phyloP scores from a whole-genome alignment of 2,329 filamentous ascomycete genomes.

The Fragosphaeria purpurea region DNA sequence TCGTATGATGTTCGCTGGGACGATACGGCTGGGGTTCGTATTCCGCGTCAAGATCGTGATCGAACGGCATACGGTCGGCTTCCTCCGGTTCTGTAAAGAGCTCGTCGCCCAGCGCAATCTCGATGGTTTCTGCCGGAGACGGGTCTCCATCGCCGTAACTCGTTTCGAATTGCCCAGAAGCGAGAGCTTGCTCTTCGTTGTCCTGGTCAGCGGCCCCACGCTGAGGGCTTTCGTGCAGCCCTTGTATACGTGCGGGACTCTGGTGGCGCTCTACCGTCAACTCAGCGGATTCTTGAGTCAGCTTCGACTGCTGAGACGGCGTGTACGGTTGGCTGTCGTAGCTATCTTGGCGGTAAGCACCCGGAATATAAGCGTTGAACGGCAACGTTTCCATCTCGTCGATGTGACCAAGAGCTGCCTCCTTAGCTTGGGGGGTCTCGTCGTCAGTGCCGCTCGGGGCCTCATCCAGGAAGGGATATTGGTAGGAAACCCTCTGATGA shows the following conservation, averaged over 20 bases:
- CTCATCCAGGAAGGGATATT: slow-evolving; percentile 41
- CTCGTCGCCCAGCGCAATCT: too few species aligned
- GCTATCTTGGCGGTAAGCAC: slow-evolving; percentile 8
- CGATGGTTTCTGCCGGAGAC: too few species aligned
- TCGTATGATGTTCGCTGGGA: slow-evolving; percentile 32
- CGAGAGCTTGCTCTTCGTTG: not conserved
- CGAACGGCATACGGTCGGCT: not conserved
- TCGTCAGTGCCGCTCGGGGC: slow-evolving; percentile 2
- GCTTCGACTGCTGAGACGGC: slow-evolving; percentile 1
- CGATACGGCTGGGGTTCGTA: slow-evolving; percentile 32
- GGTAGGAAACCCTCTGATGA: slow-evolving; percentile 32
- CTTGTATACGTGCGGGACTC: not conserved
- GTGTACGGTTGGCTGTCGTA: slow-evolving; percentile 7
- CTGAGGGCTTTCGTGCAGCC: not conserved
- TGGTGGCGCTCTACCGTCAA: not conserved
- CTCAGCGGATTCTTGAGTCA: not conserved
- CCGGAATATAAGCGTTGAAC: slow-evolving; percentile 7
- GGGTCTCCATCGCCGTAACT: too few species aligned
- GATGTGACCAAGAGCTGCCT: not conserved
- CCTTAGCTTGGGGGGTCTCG: not conserved
- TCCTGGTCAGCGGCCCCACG: not conserved
- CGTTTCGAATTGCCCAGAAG: too few species aligned
- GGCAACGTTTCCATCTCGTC: not conserved
- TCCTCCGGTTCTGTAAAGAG: not conserved
- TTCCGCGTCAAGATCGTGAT: slow-evolving; percentile 10